Evolutionary conservation across 192 early-diverging fungal genomes (phyloP), one percentile per base, ranked within the genome.

Genomic region (Pilaira anomala): DNA sequence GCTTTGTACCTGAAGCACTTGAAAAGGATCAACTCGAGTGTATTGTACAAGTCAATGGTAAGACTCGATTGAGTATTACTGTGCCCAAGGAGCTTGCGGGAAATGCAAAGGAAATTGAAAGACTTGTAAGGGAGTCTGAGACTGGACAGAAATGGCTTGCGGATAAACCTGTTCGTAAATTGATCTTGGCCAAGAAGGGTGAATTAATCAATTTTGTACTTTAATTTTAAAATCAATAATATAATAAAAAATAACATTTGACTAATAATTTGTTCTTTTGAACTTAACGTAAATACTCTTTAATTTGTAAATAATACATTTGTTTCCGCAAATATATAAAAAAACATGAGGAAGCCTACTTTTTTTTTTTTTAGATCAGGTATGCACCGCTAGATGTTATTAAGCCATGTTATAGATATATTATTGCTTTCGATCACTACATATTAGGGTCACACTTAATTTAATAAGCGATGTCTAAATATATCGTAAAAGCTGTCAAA

Each of bases 131-230:
- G 60, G 62, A 67, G 45, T 69, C 80, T 41, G 60, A 77, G 21
- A 58, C 61, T 12, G 72, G 80, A 24, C 39, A 68, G 14, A 86
- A 85, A 59, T 91, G 83, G 83, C 62, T 87, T 7, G 60, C 65
- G 49, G 81, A 83, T 42, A 49, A 72, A 24, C 55, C 67, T 16
- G 68, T 86, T 54, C 81, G 82, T 61, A 80, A 76, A 33, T 76
- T 83, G 28, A 83, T 96, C 36, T 80, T 90, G 28, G 85, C 84
- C 42, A 87, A 89, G 64, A 78, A 78, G 25, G 88, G 89, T 41
- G 87, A 85, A 59, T 68, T 92, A 3, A 74, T 94, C 21, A 96
- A 91, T 67, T 84, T 93, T 74, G 83, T 96, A 11, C 8, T 76
- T 36, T 62, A 67, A 52, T 9, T 76, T 36, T 62, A 67, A 52